These are phyloP conservation scores for Nepenthes gracilis DNA, from an alignment of 148 eudicot genomes.

Conservation along the genomic window DNA sequence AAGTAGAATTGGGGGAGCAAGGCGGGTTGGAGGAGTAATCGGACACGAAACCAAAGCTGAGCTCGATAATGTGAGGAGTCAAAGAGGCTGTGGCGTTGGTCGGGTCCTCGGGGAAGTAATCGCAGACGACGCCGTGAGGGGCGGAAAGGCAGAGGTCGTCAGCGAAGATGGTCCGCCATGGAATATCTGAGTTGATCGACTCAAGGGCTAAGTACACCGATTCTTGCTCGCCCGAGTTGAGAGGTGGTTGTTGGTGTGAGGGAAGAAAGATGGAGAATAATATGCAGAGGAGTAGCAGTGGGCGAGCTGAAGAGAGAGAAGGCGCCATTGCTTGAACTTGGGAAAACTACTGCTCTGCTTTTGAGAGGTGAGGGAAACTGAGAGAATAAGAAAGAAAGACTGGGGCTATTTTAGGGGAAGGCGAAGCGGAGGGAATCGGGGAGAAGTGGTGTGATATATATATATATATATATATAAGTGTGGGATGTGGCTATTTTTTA, in stretches of 20 bases:
- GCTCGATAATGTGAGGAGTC: conserved; percentile 37
- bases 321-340: conserved; percentile 2
- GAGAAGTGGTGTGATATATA: too few relatives aligned
- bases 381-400: too few relatives aligned
- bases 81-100: conserved; percentile 3
- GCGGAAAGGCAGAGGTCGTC: conserved; percentile 70
- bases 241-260: conserved; percentile 22
- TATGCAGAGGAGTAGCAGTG: conserved; percentile 1
- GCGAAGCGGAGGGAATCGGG: too few relatives aligned
- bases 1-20: conserved; percentile 31
- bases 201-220: conserved; percentile 53
- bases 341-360: too few relatives aligned
- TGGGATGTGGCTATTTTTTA: too few relatives aligned
- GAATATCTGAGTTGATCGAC: conserved; percentile 45
- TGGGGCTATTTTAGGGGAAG: too few relatives aligned
- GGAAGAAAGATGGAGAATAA: conserved; percentile 2
- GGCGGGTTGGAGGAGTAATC: conserved; percentile 66
- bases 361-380: too few relatives aligned
- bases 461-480: too few relatives aligned
- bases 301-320: background rate
- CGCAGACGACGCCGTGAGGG: conserved; percentile 84
- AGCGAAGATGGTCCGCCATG: conserved; percentile 60
- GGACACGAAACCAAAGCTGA: conserved; percentile 61
- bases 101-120: conserved; percentile 18
- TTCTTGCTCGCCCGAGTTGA: conserved; percentile 48